These are phyloP conservation scores for Heliamphora exappendiculata DNA, from an alignment of 148 eudicot species.

Conservation along the genomic window DNA sequence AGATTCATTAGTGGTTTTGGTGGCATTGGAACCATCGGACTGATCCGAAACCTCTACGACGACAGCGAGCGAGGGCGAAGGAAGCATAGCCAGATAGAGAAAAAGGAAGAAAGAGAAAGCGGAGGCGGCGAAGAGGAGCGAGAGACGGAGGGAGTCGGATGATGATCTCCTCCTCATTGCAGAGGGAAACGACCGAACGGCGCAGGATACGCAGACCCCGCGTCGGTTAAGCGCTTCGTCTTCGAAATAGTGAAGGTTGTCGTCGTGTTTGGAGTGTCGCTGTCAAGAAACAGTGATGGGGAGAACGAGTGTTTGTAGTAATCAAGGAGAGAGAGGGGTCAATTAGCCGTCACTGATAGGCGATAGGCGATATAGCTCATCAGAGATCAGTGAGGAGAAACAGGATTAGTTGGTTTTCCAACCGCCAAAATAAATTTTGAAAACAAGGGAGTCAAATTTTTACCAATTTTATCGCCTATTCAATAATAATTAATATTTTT, in stretches of 20 bases:
- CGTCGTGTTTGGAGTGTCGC: not conserved
- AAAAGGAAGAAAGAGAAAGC: constrained; percentile 8
- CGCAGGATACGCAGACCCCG: constrained; percentile 6
- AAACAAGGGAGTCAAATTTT: too few relatives aligned
- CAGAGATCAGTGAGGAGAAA: too few relatives aligned
- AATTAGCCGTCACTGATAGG: too few relatives aligned
- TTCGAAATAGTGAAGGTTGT: not conserved
- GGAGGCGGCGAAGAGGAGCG: not conserved
- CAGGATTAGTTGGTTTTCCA: too few relatives aligned
- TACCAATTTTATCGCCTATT: too few relatives aligned
- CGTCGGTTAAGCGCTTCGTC: not conserved
- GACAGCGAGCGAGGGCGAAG: constrained; percentile 12
- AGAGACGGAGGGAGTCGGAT: constrained; percentile 7
- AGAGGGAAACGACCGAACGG: constrained; percentile 11
- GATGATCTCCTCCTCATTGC: constrained; percentile 18
- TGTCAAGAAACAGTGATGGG: constrained; percentile 4
- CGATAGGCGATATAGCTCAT: too few relatives aligned
- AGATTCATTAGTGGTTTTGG: constrained; percentile 4
- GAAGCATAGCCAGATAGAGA: constrained; percentile 7
- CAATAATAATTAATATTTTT: too few relatives aligned
- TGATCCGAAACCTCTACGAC: constrained; percentile 7
- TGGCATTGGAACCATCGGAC: constrained; percentile 13
- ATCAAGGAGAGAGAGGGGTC: not conserved
- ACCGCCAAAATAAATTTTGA: too few relatives aligned
- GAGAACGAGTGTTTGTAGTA: not conserved